phyloP scores from a whole-genome alignment of 768 basidiomycete species.

The Lactifluus pinguis region DNA sequence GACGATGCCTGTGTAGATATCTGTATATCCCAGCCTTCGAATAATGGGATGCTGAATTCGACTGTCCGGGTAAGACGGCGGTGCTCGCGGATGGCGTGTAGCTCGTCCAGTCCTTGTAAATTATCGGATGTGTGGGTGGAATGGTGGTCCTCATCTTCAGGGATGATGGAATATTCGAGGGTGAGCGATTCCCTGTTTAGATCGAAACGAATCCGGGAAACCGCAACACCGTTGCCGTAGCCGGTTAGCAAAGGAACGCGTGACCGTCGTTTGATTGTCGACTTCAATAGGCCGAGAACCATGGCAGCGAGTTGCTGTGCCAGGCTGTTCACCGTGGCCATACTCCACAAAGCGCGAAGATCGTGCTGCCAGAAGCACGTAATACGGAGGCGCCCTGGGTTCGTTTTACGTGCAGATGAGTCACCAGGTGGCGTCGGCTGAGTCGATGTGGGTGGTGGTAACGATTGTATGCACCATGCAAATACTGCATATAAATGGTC shows the following conservation, averaged over 20 bases:
- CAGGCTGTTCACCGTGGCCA: conserved; percentile 54
- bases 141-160: conserved; percentile 51
- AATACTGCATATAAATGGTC: conserved; percentile 43
- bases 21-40: conserved; percentile 83
- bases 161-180: conserved; percentile 76
- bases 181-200: conserved; percentile 75
- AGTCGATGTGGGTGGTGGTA: conserved; percentile 26
- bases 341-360: conserved; percentile 77
- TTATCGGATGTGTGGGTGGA: conserved; percentile 25
- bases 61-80: conserved; percentile 64
- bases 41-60: conserved; percentile 69
- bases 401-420: conserved; percentile 15
- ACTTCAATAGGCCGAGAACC: conserved; percentile 71
- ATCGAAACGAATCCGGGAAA: conserved; percentile 74
- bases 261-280: conserved; percentile 65
- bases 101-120: conserved; percentile 49
- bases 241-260: conserved; percentile 67
- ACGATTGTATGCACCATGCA: conserved; percentile 87
- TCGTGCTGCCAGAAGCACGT: conserved; percentile 97
- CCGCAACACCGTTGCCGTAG: conserved; percentile 73
- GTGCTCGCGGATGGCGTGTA: conserved; percentile 56
- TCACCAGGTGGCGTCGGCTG: conserved; percentile 28
- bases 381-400: conserved; percentile 49
- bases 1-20: conserved; percentile 67
- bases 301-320: conserved; percentile 82